Evolutionary conservation across 1,284 basidiomycete species (phyloP).

Genomic region (Apiotrichum domesticum): DNA sequence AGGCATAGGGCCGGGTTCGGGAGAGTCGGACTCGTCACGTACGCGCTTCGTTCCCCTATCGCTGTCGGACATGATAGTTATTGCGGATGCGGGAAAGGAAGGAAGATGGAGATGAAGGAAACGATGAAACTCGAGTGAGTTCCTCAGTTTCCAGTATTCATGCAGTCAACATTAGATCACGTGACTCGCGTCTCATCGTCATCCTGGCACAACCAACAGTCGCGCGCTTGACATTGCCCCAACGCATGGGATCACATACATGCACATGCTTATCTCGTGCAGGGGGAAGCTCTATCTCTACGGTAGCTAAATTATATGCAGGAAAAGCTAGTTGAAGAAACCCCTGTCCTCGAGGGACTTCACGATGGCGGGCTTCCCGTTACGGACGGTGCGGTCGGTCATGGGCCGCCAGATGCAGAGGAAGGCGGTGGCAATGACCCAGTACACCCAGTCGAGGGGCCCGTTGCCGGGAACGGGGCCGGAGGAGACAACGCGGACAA

Average conservation of each 20-base stretch:
- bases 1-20: slow-evolving; percentile 21
- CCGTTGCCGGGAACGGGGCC: slow-evolving; percentile 64
- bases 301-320: too few relatives aligned
- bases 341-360: background rate
- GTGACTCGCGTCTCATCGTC: too few relatives aligned
- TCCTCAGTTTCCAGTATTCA: too few relatives aligned
- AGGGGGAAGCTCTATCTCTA: too few relatives aligned
- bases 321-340: background rate
- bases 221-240: too few relatives aligned
- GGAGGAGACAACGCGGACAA: slow-evolving; percentile 64
- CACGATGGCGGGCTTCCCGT: background rate
- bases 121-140: too few relatives aligned
- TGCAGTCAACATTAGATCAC: too few relatives aligned
- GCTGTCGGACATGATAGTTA: slow-evolving; percentile 8
- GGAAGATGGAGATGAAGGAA: too few relatives aligned
- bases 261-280: too few relatives aligned
- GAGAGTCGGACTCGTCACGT: slow-evolving; percentile 3
- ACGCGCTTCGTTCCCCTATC: slow-evolving; percentile 7
- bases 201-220: too few relatives aligned
- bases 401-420: slow-evolving; percentile 46
- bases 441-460: slow-evolving; percentile 53
- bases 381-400: slow-evolving; percentile 24
- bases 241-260: too few relatives aligned
- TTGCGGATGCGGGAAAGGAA: too few relatives aligned
- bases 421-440: slow-evolving; percentile 47